Conservation (phyloP, 2,329 filamentous ascomycete species). For the Aspergillus tamarii region DNA sequence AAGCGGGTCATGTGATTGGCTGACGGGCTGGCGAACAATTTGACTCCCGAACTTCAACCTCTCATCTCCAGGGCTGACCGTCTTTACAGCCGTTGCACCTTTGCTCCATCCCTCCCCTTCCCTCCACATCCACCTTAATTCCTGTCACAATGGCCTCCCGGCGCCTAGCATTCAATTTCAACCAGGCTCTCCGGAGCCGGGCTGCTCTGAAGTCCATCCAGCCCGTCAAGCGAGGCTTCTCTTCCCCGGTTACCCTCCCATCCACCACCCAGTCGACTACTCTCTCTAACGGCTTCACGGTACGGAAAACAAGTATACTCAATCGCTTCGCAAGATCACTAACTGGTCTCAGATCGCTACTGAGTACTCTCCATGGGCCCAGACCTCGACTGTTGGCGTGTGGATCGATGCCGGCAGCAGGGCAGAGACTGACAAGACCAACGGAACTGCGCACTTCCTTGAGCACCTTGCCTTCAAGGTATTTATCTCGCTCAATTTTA, state of each 20-base stretch:
- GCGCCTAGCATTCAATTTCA: conserved; percentile 93
- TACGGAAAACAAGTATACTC: conserved; percentile 48
- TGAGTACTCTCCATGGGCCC: conserved; percentile 96
- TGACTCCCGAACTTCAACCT: conserved; percentile 50
- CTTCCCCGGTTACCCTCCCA: conserved; percentile 74
- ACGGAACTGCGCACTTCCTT: conserved; percentile 98
- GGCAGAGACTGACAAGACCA: conserved; percentile 97
- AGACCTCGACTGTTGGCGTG: conserved; percentile 96
- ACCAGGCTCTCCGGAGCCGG: conserved; percentile 85
- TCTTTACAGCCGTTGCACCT: conserved; percentile 31
- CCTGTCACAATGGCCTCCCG: conserved; percentile 80
- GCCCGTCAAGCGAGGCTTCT: conserved; percentile 82
- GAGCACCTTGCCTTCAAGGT: conserved; percentile 99
- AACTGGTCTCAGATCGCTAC: conserved; percentile 76
- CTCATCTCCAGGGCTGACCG: conserved; percentile 37
- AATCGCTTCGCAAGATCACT: conserved; percentile 32
- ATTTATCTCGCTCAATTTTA: conserved; percentile 28
- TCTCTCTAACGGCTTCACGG: conserved; percentile 95
- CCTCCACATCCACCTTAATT: conserved; percentile 38
- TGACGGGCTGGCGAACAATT: conserved; percentile 47
- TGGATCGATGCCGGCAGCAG: conserved; percentile 99
- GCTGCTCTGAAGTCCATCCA: conserved; percentile 78
- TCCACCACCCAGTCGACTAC: conserved; percentile 94
- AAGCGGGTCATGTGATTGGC: conserved; percentile 50
- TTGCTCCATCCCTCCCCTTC: conserved; percentile 51